Conservation (phyloP, 768 basidiomycete genomes). For the Boletellus ananas region DNA sequence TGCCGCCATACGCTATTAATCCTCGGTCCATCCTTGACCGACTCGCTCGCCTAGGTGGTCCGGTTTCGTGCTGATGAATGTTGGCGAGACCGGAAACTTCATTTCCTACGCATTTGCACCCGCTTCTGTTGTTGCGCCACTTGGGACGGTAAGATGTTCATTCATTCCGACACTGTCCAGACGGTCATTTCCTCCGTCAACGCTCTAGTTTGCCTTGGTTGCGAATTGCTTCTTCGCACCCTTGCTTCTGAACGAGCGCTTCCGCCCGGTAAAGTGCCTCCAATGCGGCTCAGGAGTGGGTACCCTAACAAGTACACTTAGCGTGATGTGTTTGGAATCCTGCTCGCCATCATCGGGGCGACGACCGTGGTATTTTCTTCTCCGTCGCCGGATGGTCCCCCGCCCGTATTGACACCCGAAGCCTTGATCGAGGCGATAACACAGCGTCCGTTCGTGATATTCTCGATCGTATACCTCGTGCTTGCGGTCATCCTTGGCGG, state of each 20-base stretch:
- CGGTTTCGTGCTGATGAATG: slow-evolving; percentile 83
- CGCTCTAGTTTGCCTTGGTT: slow-evolving; percentile 77
- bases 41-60: slow-evolving; percentile 61
- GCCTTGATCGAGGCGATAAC: slow-evolving; percentile 65
- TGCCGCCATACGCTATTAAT: slow-evolving; percentile 16
- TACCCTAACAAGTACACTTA: slow-evolving; percentile 29
- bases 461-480: slow-evolving; percentile 59
- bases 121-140: slow-evolving; percentile 88
- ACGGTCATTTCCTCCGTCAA: neutral
- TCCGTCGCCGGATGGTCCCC: slow-evolving; percentile 62
- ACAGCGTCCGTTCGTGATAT: slow-evolving; percentile 71
- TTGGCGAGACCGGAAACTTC: slow-evolving; percentile 91
- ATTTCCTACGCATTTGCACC: slow-evolving; percentile 88
- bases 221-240: slow-evolving; percentile 96
- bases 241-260: slow-evolving; percentile 74
- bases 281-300: slow-evolving; percentile 1
- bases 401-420: slow-evolving; percentile 54
- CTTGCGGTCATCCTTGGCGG: slow-evolving; percentile 55
- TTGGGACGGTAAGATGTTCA: slow-evolving; percentile 76
- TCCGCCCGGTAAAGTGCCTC: slow-evolving; percentile 57
- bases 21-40: neutral
- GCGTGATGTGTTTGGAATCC: slow-evolving; percentile 77
- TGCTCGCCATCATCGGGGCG: slow-evolving; percentile 82
- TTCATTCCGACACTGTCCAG: neutral
- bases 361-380: slow-evolving; percentile 87